Evolutionary conservation across 345 rosid genomes (phyloP), one percentile per base, ranked within the genome.

Genomic region (Ailanthus altissimus): DNA sequence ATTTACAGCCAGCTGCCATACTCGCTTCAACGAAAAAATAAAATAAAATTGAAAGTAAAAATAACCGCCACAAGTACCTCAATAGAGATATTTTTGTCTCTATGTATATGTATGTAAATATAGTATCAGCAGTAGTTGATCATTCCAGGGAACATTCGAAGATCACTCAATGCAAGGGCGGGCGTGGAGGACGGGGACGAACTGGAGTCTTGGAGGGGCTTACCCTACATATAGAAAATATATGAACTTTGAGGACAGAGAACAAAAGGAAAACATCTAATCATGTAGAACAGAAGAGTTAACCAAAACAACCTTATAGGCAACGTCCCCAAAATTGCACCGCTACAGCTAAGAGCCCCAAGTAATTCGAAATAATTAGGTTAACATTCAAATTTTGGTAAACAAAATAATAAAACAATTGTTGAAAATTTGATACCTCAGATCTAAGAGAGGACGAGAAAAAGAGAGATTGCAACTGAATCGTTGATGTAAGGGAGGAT

Each of bases 151-250:
- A 78, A 77, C 80, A 69, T 36, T 56, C 66, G 28, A 63, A 58
- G 71, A 43, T 42, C 57, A 23, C 78, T 88, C 84, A 91, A 67
- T 68, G 86, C 72, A 78, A 20, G 0, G 85, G 81, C 59, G 85
- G 65, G 46, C 91, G 89, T 56, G 89, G 85, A 74, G 81, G 40
- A 68, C 94, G 94, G 21, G 98, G 97, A 66, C 99, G 89, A 61
- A 92, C 98, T 54, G 99, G 99, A 43, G 99, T 96, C 92, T 96
- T 96, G 8, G 99, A 96, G 54, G 99, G 99, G 79, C 99, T 96
- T 59, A 96, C 95, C 97, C 99, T 96, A 89, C 83, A 81, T 16
- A 63, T 26, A 21, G 45, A 75, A n/a, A 28, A 73, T 42, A 49
- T 20, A 16, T 40, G 2, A 56, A 62, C 4, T 14, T 42, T 0